phyloP scores from a whole-genome alignment of 1,284 basidiomycete genomes.

The Rugosomyces carneus region DNA sequence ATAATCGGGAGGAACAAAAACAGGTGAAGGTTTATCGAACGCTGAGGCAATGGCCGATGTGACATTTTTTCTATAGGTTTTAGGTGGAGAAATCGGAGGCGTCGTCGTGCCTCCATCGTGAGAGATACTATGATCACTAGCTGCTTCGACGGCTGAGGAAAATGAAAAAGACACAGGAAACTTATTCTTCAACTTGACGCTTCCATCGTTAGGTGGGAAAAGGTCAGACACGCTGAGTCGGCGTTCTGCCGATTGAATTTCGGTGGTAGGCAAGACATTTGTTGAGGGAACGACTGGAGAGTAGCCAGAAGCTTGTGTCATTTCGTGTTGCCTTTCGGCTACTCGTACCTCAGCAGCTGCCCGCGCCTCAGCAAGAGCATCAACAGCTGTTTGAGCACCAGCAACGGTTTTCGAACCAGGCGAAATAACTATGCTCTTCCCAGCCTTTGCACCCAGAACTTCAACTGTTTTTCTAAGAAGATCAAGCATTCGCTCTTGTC shows the following conservation, averaged over 20 bases:
- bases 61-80: conserved; percentile 30
- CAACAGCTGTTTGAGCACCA: conserved; percentile 58
- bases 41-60: conserved; percentile 37
- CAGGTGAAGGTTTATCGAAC: conserved; percentile 53
- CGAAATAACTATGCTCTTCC: conserved; percentile 61
- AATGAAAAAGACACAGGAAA: conserved; percentile 21
- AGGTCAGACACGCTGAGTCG: conserved; percentile 54
- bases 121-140: neutral
- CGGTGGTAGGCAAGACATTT: conserved; percentile 10
- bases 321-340: conserved; percentile 48
- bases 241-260: conserved; percentile 16
- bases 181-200: conserved; percentile 27
- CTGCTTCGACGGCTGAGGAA: conserved; percentile 3
- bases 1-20: conserved; percentile 43
- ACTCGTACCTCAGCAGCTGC: conserved; percentile 67
- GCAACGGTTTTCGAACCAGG: conserved; percentile 51
- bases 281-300: neutral
- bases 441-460: conserved; percentile 53
- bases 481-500: conserved; percentile 49
- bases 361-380: conserved; percentile 63
- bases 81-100: conserved; percentile 51
- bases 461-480: conserved; percentile 64
- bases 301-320: conserved; percentile 21
- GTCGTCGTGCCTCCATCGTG: conserved; percentile 43
- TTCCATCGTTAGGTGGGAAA: conserved; percentile 27